Evolutionary conservation across 2,329 filamentous ascomycete species (phyloP), one percentile per base, ranked within the genome.

Genomic region (Aureobasidium namibiae): DNA sequence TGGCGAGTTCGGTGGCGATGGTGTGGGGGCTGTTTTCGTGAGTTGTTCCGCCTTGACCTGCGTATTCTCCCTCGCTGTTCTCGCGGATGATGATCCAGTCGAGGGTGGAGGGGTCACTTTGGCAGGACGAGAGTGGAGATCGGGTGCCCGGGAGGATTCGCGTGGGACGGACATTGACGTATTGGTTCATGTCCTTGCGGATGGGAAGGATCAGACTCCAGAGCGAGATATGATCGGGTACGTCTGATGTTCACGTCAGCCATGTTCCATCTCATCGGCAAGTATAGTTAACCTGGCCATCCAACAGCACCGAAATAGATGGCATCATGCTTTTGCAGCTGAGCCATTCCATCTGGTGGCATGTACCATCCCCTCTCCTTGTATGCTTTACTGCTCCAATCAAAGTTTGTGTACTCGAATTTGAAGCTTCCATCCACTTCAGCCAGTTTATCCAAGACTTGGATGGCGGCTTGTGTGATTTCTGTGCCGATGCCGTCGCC

Each of bases 131-230:
- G 7, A 79, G 61, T 1, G 76, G 76, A 24, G 73, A 73, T 8
- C 65, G 67, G 8, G 71, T 75, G 16, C 76, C 76, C 5, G 69
- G 68, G 3, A 78, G 63, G 49, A 78, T 75, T 18, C 74, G 67
- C 8, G 75, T 77, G 0, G 70, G 86, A 0, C 86, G 79, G 0
- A 88, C 78, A 63, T 88, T 89, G 63, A 86, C 80, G 65, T 87
- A 88, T 66, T 88, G 84, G 62, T 87, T 84, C 46, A 88, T 78
- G 38, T 82, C 78, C 54, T 86, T 83, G 38, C 86, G 81, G 65
- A 89, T 87, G 18, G 83, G 83, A 8, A 89, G 74, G 45, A 87
- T 81, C 33, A 86, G 78, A 8, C 80, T 79, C 86, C 86, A 88
- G 1, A 89, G 79, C 0, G 82, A 82, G 60, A 87, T 80, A 62